Percentiles rank a stretch among this genome's conserved stretches.
Evolutionary conservation across 129 eudicot species (phyloP).

Genomic region (Apium graveolens): DNA sequence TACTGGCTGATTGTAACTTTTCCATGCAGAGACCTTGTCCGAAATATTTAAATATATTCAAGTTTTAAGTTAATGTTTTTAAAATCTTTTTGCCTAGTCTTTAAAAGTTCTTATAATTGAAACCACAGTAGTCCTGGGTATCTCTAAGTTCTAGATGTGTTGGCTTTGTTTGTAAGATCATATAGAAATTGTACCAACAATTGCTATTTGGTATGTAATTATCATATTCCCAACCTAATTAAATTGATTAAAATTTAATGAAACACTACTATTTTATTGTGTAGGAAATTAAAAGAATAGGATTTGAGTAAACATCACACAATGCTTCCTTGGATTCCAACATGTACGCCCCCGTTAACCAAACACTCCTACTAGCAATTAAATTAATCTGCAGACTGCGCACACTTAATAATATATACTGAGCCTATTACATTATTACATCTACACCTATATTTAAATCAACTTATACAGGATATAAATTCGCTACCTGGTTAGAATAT

Average conservation of each 20-base stretch:
- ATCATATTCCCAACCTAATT: too few relatives aligned
- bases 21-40: too few relatives aligned
- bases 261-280: background rate
- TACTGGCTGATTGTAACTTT: too few relatives aligned
- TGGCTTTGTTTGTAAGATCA: too few relatives aligned
- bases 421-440: background rate
- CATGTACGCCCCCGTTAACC: background rate
- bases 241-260: background rate
- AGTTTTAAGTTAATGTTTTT: too few relatives aligned
- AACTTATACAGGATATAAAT: background rate
- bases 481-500: background rate
- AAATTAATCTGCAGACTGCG: background rate
- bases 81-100: too few relatives aligned
- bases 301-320: background rate
- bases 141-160: too few relatives aligned
- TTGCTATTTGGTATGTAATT: background rate
- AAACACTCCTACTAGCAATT: background rate
- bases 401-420: background rate
- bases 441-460: background rate
- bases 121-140: too few relatives aligned
- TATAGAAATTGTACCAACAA: too few relatives aligned
- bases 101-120: too few relatives aligned
- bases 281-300: background rate
- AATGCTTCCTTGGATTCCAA: slow-evolving; percentile 12
- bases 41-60: too few relatives aligned